A percentile compares a stretch with the other conserved stretches of the same genome.
phyloP scores from a whole-genome alignment of 805 yeast genomes.

The Cyberlindnera bimundalis region DNA sequence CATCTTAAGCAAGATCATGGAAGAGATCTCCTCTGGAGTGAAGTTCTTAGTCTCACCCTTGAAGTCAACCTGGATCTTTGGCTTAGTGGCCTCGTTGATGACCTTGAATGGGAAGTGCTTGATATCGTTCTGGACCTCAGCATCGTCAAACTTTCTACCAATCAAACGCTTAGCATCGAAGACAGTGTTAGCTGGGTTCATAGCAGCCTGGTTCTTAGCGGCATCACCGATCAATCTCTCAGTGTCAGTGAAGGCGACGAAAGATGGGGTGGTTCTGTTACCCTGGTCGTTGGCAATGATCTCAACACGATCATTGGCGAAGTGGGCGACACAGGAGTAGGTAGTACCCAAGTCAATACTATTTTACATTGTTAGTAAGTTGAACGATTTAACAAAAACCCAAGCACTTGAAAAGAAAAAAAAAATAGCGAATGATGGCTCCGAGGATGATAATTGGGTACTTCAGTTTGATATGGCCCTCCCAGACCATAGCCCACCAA shows the following conservation, averaged over 20 bases:
- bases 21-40: constrained; percentile 92
- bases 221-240: constrained; percentile 97
- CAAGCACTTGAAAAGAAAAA: no score
- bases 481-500: no score
- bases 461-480: no score
- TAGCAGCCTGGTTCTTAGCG: constrained; percentile 97
- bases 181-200: constrained; percentile 91
- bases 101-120: constrained; percentile 87
- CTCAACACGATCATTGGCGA: constrained; percentile 88
- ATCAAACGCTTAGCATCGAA: constrained; percentile 91
- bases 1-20: constrained; percentile 89
- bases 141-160: constrained; percentile 82
- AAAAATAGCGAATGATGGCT: no score
- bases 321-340: constrained; percentile 92
- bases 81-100: constrained; percentile 68
- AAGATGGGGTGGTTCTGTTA: constrained; percentile 96
- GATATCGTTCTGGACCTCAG: constrained; percentile 73
- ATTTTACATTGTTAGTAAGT: constrained; percentile 5
- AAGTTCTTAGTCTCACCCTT: constrained; percentile 80
- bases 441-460: no score
- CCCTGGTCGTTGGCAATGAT: constrained; percentile 98
- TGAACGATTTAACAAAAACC: no score
- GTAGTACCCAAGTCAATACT: constrained; percentile 32
- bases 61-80: constrained; percentile 55
- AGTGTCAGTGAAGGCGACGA: constrained; percentile 92